These are phyloP conservation scores for Blastobotrys persicus DNA, from an alignment of 1,139 yeast genomes.

Conservation along the genomic window DNA sequence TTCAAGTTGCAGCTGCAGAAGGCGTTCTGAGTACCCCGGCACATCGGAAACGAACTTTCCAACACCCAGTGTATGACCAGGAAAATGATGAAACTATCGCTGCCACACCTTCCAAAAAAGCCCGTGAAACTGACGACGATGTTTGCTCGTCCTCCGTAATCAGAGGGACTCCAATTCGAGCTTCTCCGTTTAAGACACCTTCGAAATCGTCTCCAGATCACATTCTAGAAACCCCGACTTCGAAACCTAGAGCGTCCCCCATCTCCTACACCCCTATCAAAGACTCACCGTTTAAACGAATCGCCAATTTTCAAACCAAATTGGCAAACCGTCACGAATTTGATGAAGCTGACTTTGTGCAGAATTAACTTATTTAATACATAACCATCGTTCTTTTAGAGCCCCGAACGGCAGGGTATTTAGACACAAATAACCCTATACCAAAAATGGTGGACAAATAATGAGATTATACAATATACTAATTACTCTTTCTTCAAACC, in stretches of 20 bases:
- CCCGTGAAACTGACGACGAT: background rate
- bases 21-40: constrained; percentile 14
- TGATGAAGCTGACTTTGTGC: background rate
- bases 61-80: constrained; percentile 12
- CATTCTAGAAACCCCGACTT: constrained; percentile 2
- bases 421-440: no score
- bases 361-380: constrained; percentile 1
- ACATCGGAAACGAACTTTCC: constrained; percentile 11
- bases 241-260: background rate
- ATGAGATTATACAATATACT: background rate
- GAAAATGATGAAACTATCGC: background rate
- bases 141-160: constrained; percentile 8
- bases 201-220: background rate
- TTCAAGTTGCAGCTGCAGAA: constrained; percentile 17
- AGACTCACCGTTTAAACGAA: constrained; percentile 1
- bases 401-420: no score
- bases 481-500: constrained; percentile 3
- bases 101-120: background rate
- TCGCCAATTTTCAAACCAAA: constrained; percentile 1
- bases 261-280: background rate
- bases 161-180: constrained; percentile 2
- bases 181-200: background rate
- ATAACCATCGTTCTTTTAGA: no score
- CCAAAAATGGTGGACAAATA: no score
- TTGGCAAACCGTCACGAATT: background rate